phyloP scores from a whole-genome alignment of 2,329 filamentous ascomycete species.

The Talaromyces sp. region DNA sequence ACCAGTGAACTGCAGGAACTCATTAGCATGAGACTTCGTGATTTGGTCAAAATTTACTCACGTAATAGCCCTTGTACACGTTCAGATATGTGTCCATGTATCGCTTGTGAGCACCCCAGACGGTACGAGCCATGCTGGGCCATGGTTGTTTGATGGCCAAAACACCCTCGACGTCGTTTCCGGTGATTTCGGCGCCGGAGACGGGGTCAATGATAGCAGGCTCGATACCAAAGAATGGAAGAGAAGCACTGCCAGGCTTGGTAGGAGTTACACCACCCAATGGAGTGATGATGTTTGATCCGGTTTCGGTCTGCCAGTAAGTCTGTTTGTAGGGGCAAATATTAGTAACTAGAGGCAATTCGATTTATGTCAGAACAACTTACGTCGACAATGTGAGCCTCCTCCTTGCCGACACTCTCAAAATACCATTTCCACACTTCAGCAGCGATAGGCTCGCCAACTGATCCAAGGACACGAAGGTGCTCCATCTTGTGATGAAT shows the following conservation, averaged over 20 bases:
- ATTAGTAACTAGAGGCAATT: not conserved
- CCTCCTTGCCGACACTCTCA: conserved; percentile 87
- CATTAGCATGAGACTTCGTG: not conserved
- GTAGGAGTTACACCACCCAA: conserved; percentile 91
- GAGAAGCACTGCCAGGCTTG: conserved; percentile 91
- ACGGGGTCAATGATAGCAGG: conserved; percentile 96
- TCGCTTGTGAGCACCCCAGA: conserved; percentile 95
- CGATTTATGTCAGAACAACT: conserved; percentile 42
- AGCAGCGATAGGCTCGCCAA: conserved; percentile 94
- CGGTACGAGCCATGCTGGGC: conserved; percentile 97
- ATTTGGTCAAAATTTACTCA: conserved; percentile 50
- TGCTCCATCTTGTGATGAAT: conserved; percentile 87
- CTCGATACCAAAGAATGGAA: conserved; percentile 98
- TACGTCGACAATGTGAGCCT: conserved; percentile 91
- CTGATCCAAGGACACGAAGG: conserved; percentile 85
- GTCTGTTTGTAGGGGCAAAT: conserved; percentile 58
- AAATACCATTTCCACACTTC: conserved; percentile 99
- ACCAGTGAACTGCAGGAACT: conserved; percentile 45
- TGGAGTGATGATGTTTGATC: conserved; percentile 91
- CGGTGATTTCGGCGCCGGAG: conserved; percentile 85
- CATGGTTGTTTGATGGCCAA: conserved; percentile 95
- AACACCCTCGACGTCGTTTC: conserved; percentile 96
- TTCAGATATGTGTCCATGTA: conserved; percentile 99
- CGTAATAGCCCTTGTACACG: conserved; percentile 97
- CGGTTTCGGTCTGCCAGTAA: conserved; percentile 99